These are phyloP conservation scores for Cairneyella variabilis DNA, from an alignment of 495 filamentous ascomycete species.

Conservation along the genomic window DNA sequence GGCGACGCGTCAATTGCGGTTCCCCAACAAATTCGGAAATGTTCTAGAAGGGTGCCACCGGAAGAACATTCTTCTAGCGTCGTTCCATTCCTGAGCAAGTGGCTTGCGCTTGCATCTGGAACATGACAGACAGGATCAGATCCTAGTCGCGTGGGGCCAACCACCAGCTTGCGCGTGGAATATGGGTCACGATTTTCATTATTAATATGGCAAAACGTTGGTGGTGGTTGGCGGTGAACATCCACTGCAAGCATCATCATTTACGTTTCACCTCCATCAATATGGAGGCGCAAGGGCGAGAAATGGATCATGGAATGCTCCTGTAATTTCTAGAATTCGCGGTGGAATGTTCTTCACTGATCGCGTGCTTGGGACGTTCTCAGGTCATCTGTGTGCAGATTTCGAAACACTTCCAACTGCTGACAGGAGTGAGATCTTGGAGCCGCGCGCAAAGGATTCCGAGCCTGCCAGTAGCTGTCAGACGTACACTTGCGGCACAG, in stretches of 20 bases:
- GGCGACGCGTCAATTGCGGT: too few relatives aligned
- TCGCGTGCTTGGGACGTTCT: too few relatives aligned
- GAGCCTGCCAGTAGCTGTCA: too few relatives aligned
- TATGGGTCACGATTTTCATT: too few relatives aligned
- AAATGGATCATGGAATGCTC: not conserved
- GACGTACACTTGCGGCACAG: too few relatives aligned
- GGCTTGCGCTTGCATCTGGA: not conserved
- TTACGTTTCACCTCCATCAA: too few relatives aligned
- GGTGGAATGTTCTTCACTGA: not conserved
- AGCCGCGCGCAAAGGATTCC: too few relatives aligned
- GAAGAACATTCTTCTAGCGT: conserved; percentile 7
- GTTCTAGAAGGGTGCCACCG: conserved; percentile 18
- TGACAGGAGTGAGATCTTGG: too few relatives aligned
- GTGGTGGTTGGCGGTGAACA: too few relatives aligned
- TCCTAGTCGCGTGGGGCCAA: not conserved
- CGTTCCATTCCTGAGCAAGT: not conserved
- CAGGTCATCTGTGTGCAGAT: not conserved
- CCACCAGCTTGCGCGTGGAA: too few relatives aligned
- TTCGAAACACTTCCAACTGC: conserved; percentile 7
- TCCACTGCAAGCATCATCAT: too few relatives aligned
- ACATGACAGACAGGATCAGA: not conserved
- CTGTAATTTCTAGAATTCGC: not conserved
- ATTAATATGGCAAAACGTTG: not conserved
- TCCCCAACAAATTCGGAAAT: conserved; percentile 6
- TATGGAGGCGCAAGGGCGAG: not conserved